Evolutionary conservation across 1,284 basidiomycete genomes (phyloP).

Genomic region (Pseudozyma pruni): DNA sequence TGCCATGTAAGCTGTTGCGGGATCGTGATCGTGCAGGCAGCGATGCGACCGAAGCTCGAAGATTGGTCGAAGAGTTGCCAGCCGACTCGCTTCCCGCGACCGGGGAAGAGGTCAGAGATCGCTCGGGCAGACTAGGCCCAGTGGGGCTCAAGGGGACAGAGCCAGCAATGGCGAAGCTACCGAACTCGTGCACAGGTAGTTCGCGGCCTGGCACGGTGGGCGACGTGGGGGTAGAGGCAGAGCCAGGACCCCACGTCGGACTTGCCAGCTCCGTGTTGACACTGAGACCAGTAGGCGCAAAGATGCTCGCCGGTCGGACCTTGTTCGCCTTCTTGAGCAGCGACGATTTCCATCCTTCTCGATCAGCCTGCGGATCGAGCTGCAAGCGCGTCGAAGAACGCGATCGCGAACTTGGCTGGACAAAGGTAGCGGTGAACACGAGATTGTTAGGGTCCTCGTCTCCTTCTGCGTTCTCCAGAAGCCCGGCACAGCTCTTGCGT

Average conservation of each 20-base stretch:
- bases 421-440: constrained; percentile 42
- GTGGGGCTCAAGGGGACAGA: constrained; percentile 19
- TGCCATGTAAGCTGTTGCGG: constrained; percentile 35
- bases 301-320: constrained; percentile 39
- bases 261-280: constrained; percentile 35
- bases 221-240: constrained; percentile 41
- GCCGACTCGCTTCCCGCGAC: constrained; percentile 26
- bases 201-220: constrained; percentile 22
- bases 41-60: constrained; percentile 11
- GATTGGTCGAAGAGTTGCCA: constrained; percentile 23
- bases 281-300: constrained; percentile 31
- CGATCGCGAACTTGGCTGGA: constrained; percentile 43
- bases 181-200: constrained; percentile 36
- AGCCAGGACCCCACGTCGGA: constrained; percentile 28
- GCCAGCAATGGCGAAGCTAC: constrained; percentile 15
- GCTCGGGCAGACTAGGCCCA: constrained; percentile 7
- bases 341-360: constrained; percentile 44
- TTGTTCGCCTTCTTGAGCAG: constrained; percentile 42
- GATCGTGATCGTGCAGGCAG: constrained; percentile 30
- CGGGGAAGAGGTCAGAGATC: constrained; percentile 40
- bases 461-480: constrained; percentile 45
- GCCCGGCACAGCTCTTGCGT: constrained; percentile 46
- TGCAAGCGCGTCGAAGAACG: constrained; percentile 31
- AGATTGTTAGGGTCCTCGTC: constrained; percentile 34
- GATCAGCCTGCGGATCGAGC: constrained; percentile 18